Base-by-base conservation (phyloP, 768 basidiomycete species). In the Exsudoporus frostii region DNA sequence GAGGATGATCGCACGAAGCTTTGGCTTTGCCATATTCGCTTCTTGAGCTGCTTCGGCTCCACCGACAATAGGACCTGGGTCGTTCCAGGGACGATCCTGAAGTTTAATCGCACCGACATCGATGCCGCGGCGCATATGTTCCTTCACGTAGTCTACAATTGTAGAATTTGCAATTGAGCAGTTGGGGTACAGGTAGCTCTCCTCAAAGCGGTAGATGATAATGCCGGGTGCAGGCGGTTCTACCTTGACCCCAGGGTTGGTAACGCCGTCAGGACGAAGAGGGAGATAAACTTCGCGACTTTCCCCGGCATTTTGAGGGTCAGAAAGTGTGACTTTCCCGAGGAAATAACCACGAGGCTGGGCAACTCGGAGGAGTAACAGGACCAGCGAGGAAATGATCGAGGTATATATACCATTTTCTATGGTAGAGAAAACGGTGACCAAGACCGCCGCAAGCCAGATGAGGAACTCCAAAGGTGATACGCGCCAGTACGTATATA, bases 351-450 rank as follows among this genome's bases (percentile, higher is more conserved):
- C 92, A 25, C 90, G 84, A 19, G 97, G 93, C 59, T 86, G 84
- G 25, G 95, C 94, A 54, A 98, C 67, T 44, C 95, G 88, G 65
- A 95, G 71, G 50, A 98, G 78, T 14, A 98, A 80, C 14, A 98
- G 81, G 5, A 76, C 88, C 20, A 84, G 69, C 0, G 94, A 96
- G 2, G 88, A 77, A n/a, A 74, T 71, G 60, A 98, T 85, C 11
- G 94, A 92, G 48, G 85, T 82, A 69, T 94, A 94, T 62, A 94
- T 92, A 22, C 95, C 95, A 51, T 92, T 79, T 71, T 98, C 97
- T 61, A 98, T 95, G 20, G 84, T 82, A n/a, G 90, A 85, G 76
- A 98, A 98, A 43, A 99, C 70, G 9, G 93, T 94, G 61, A 92
- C 85, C 39, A 96, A 73, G 19, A 96, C 94, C 17, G 90, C 89